Evolutionary conservation across 2,329 filamentous ascomycete genomes (phyloP), one percentile per base, ranked within the genome.

Genomic region (Exophiala sp.): DNA sequence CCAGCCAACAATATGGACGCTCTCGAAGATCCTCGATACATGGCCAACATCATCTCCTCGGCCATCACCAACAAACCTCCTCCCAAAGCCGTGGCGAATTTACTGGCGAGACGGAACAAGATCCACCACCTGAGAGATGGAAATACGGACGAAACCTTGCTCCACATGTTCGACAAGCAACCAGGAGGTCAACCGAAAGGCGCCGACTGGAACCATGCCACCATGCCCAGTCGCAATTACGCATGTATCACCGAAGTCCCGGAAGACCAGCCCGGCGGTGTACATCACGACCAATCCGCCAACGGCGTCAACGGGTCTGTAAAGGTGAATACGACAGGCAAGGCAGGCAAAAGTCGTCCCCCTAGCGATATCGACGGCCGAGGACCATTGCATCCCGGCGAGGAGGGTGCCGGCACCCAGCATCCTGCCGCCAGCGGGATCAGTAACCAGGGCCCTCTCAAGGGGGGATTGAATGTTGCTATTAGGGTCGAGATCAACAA

Each of bases 161-260:
- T 83, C 59, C 71, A 78, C 46, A 69, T 83, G 56, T 83, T 83
- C 62, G 73, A 84, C 64, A 73, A 75, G 60, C 77, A 82, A 58
- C 81, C 81, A 4, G 76, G 76, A 8, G 69, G 72, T 24, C 64
- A 69, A 48, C 69, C 71, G 55, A 83, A 90, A 70, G 87, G 85
- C 2, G 79, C 82, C 1, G 72, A 73, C 37, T 84, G 78, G 64
- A 96, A 96, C 68, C 79, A 87, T 57, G 86, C 88, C 55, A 96
- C 90, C 9, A 96, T 96, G 81, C 80, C 81, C 1, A 79, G 75
- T 43, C 73, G 81, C 46, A 83, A 84, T 65, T 83, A 79, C 62
- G 80, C 80, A 50, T 79, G 79, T 63, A 78, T 83, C 65, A 75
- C 75, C 38, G 79, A 83, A 60, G 68, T 71, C 32, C 62, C 65